Conservation (phyloP, 768 basidiomycete genomes). For the Tephrocybe rancida region DNA sequence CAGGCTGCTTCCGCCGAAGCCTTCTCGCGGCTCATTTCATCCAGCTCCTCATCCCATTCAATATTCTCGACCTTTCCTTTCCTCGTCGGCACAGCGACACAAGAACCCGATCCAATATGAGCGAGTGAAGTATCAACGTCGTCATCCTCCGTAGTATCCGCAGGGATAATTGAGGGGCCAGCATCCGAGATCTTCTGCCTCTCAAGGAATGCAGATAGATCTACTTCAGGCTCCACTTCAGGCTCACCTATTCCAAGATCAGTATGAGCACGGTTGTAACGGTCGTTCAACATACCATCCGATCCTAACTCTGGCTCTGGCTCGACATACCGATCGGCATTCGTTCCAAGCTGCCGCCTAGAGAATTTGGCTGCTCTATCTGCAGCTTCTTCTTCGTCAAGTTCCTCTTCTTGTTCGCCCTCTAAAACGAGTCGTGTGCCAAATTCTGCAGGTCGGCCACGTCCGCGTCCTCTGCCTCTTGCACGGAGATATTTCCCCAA, state of each 20-base stretch:
- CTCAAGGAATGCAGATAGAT: slow-evolving; percentile 67
- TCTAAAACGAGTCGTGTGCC: slow-evolving; percentile 37
- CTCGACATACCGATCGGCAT: slow-evolving; percentile 76
- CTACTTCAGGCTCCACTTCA: slow-evolving; percentile 70
- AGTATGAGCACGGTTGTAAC: background rate
- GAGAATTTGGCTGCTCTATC: slow-evolving; percentile 55
- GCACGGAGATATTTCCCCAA: slow-evolving; percentile 19
- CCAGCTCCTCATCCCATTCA: slow-evolving; percentile 69
- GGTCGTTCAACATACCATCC: slow-evolving; percentile 51
- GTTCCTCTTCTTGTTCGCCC: slow-evolving; percentile 48
- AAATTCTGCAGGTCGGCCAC: slow-evolving; percentile 42
- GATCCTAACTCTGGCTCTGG: slow-evolving; percentile 69
- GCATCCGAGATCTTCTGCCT: slow-evolving; percentile 54
- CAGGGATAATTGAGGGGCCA: slow-evolving; percentile 22
- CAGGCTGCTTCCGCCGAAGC: slow-evolving; percentile 73
- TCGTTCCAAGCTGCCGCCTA: slow-evolving; percentile 62
- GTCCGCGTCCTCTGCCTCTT: slow-evolving; percentile 34
- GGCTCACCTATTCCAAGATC: slow-evolving; percentile 54
- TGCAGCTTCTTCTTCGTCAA: slow-evolving; percentile 50
- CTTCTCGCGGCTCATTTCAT: slow-evolving; percentile 70
- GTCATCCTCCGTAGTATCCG: slow-evolving; percentile 43
- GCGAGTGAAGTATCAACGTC: slow-evolving; percentile 63
- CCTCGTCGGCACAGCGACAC: slow-evolving; percentile 30
- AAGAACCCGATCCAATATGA: slow-evolving; percentile 44
- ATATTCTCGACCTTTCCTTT: slow-evolving; percentile 70